phyloP scores from a whole-genome alignment of 2,329 filamentous ascomycete genomes.

The Clonostachys rhizophaga region DNA sequence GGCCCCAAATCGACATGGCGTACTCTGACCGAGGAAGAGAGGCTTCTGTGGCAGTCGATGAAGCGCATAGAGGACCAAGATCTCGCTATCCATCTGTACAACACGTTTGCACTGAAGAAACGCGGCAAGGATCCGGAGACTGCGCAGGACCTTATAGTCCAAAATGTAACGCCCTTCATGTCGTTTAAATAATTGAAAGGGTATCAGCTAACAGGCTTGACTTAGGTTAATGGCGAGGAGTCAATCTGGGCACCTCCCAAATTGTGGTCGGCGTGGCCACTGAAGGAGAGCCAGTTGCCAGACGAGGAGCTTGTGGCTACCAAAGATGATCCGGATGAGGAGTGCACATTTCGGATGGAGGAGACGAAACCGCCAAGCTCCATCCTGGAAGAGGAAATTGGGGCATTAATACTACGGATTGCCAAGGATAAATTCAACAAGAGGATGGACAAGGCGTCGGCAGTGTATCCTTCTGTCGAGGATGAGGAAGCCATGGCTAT shows the following conservation, averaged over 20 bases:
- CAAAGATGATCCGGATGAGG: conserved; percentile 39
- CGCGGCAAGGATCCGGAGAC: conserved; percentile 15
- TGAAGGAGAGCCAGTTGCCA: conserved; percentile 59
- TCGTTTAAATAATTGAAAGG: background rate
- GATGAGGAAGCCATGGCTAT: background rate
- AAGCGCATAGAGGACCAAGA: conserved; percentile 61
- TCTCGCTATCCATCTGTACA: conserved; percentile 73
- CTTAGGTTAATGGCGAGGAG: conserved; percentile 19
- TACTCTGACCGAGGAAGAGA: conserved; percentile 54
- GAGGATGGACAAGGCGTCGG: conserved; percentile 7
- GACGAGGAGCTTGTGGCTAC: conserved; percentile 38
- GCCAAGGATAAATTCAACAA: conserved; percentile 61
- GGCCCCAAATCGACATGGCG: conserved; percentile 66
- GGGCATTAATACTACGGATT: conserved; percentile 58
- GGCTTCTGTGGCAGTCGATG: conserved; percentile 58
- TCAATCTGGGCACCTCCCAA: conserved; percentile 47
- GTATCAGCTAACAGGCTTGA: background rate
- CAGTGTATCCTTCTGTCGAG: conserved; percentile 5
- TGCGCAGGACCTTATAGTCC: conserved; percentile 17
- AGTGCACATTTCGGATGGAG: conserved; percentile 44
- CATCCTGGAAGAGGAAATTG: conserved; percentile 65
- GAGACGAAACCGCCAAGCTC: conserved; percentile 45
- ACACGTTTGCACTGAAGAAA: conserved; percentile 64
- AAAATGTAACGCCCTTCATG: conserved; percentile 11
- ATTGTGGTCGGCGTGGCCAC: conserved; percentile 82